Base-by-base conservation (phyloP, 768 basidiomycete species). In the Lactifluus hygrophoroides region DNA sequence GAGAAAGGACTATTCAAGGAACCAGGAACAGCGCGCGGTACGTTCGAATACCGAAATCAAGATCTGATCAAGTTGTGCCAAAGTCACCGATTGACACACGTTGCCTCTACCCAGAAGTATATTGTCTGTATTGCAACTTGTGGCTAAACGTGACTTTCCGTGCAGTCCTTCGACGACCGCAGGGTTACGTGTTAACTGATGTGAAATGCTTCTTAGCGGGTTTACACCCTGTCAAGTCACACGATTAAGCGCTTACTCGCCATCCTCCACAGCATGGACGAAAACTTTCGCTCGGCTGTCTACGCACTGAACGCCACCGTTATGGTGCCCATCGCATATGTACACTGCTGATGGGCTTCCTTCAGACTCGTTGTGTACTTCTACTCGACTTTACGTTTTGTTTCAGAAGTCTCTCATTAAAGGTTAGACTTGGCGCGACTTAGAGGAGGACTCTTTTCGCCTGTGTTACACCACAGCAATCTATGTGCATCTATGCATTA, bases 1-100 rank as follows among this genome's bases (percentile, higher is more conserved):
- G 50, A 30, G 38, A 51, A 58, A 30, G 35, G 9, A 1, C 28
- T 37, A 28, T 40, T 42, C 45, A 43, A 47, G 57, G 51, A 42
- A 54, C 58, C 58, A 54, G 47, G 58, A 23, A 42, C 51, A 13
- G 32, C 14, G 25, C 38, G 40, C 25, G 19, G n/a, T 10, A 53
- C n/a, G 30, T 49, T 54, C 47, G 37, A 52, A 47, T 28, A 34
- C 37, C 14, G 16, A 58, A 17, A 51, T 57, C 42, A 23, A 52
- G 57, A 58, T 58, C 51, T 46, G 16, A 40, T 23, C 6, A 3
- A 40, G 2, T 30, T 42, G 13, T 42, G 10, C 21, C 50, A 51
- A 28, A 40, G 38, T 40, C 38, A 19, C 38, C n/a, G n/a, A n/a
- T n/a, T 19, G 38, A n/a, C 38, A 40, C n/a, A 40, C 38, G 19